Conservation (phyloP, 331 rosid genomes). For the Pyrus hybrid region DNA sequence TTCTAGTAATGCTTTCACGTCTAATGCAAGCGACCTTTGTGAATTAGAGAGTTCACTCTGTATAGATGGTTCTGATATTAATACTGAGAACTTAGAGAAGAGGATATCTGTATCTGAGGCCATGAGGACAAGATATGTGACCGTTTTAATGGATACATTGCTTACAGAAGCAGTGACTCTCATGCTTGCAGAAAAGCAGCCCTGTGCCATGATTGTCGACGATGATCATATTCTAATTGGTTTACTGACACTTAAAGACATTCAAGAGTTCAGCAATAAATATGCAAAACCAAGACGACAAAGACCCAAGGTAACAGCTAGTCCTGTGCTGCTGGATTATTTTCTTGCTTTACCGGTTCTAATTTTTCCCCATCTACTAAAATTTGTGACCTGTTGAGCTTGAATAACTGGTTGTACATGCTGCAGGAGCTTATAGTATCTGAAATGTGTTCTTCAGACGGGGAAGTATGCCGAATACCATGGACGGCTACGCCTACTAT, state of each 20-base stretch:
- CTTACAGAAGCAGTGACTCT: constrained; percentile 66
- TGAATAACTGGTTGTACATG: constrained; percentile 18
- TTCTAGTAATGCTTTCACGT: constrained; percentile 16
- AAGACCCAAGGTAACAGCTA: constrained; percentile 48
- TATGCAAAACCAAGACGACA: constrained; percentile 43
- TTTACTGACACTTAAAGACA: constrained; percentile 61
- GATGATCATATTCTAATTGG: constrained; percentile 56
- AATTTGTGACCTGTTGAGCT: not conserved
- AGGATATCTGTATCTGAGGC: constrained; percentile 70
- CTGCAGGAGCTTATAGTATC: constrained; percentile 66
- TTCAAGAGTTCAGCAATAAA: constrained; percentile 50
- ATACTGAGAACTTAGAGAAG: constrained; percentile 25
- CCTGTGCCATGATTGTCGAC: constrained; percentile 80
- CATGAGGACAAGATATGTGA: constrained; percentile 76
- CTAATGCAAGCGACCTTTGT: constrained; percentile 39
- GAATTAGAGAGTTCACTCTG: constrained; percentile 71
- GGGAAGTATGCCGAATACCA: constrained; percentile 47
- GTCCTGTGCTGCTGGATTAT: not conserved
- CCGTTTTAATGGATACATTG: constrained; percentile 47
- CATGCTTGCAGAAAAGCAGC: constrained; percentile 83
- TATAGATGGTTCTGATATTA: constrained; percentile 36
- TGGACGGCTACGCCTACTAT: constrained; percentile 78
- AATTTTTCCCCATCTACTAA: not conserved
- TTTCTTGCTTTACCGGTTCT: not conserved
- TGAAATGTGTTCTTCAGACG: constrained; percentile 62